Percentiles rank a stretch among this genome's conserved stretches.
phyloP scores from a whole-genome alignment of 73 alveolate genomes.

The Paramecium biaurelia region DNA sequence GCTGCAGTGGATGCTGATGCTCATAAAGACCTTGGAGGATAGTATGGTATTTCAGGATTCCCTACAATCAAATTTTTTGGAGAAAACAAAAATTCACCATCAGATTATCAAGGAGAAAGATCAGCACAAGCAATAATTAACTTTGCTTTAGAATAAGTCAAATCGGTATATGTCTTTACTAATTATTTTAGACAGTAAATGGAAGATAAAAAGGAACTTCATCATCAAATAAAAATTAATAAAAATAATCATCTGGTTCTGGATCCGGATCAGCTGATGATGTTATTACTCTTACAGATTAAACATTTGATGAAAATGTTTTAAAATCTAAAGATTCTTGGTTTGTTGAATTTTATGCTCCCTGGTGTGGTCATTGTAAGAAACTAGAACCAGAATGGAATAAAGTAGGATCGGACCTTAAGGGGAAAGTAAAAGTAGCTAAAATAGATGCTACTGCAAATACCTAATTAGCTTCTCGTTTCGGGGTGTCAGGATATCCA shows the following conservation, averaged over 20 bases:
- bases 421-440: conserved; percentile 89
- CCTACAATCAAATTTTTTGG: conserved; percentile 96
- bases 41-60: conserved; percentile 90
- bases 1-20: conserved; percentile 94
- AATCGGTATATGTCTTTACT: conserved; percentile 59
- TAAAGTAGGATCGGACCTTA: conserved; percentile 86
- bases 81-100: conserved; percentile 77
- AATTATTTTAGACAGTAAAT: conserved; percentile 71
- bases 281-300: conserved; percentile 85
- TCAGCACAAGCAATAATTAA: conserved; percentile 82
- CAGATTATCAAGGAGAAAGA: conserved; percentile 86
- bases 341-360: conserved; percentile 94
- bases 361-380: conserved; percentile 97
- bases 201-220: conserved; percentile 27
- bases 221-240: not conserved
- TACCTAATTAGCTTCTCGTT: conserved; percentile 77
- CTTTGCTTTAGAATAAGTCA: conserved; percentile 78
- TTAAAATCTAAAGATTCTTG: conserved; percentile 83
- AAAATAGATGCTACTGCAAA: conserved; percentile 95
- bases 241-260: not conserved
- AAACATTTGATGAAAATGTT: conserved; percentile 81
- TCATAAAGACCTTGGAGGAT: conserved; percentile 76
- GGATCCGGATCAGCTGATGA: conserved; percentile 67
- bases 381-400: conserved; percentile 94
- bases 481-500: conserved; percentile 87